Base-by-base conservation (phyloP, 768 basidiomycete species). In the Mycena amicta region DNA sequence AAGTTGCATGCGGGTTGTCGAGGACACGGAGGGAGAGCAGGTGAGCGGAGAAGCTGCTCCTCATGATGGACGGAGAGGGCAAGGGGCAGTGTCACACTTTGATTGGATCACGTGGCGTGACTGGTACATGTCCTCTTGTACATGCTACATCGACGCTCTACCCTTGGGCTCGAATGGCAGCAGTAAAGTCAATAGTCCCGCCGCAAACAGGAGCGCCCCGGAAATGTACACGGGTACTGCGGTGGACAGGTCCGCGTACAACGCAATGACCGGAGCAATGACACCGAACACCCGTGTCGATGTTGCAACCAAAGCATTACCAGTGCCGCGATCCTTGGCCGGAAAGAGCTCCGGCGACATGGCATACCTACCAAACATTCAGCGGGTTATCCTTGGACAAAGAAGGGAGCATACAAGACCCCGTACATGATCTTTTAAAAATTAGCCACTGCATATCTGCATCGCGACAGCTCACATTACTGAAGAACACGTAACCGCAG, bases 91-190 rank as follows among this genome's bases (percentile, higher is more conserved):
- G 50, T 40, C 11, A 50, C 23, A 30, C 22, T 52, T 54, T 22
- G 49, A 49, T 49, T 46, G 31, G 16, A n/a, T 31, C 55, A 49
- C 47, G 47, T 40, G 30, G 11, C 20, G 12, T 45, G 2, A 45
- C 8, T 45, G 11, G 26, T n/a, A n/a, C n/a, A n/a, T n/a, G n/a
- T n/a, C n/a, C n/a, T n/a, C n/a, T n/a, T 37, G 33, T 37, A 37
- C 30, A 37, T 22, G 40, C 50, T 76, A 90, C 67, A 89, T 82
- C 49, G 87, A 86, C 28, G 84, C 85, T 65, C 83, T 87, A n/a
- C 90, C 90, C 64, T 85, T 74, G 0, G 89, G 85, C 69, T 92
- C 89, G 61, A 85, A 91, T 0, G 90, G 91, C 20, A 93, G 71
- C 0, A 88, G 65, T 29, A 90, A 67, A 1, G 87, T 81, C 50